Percentiles rank a stretch among this genome's conserved stretches.
phyloP scores from a whole-genome alignment of 2,329 filamentous ascomycete genomes.

The Didymella keratinophila region DNA sequence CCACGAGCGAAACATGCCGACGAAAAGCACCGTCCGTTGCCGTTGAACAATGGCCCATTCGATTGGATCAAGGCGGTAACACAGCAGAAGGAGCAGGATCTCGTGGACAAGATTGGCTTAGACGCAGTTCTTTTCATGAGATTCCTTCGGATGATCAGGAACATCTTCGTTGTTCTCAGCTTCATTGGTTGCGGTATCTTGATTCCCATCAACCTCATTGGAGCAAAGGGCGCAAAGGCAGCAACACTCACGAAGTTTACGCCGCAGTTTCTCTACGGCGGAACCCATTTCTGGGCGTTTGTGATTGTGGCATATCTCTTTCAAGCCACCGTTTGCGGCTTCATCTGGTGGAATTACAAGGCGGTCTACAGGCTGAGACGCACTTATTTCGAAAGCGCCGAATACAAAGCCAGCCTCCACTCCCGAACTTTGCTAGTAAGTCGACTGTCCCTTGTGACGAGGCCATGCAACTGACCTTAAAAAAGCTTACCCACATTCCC shows the following conservation, averaged over 20 bases:
- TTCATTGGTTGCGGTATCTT: slow-evolving; percentile 78
- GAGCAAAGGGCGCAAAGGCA: no score
- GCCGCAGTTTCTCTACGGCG: slow-evolving; percentile 63
- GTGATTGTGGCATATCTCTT: slow-evolving; percentile 69
- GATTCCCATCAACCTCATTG: slow-evolving; percentile 76
- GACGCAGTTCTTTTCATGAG: slow-evolving; percentile 91
- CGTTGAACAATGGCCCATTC: slow-evolving; percentile 83
- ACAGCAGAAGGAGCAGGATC: slow-evolving; percentile 75
- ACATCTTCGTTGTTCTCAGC: slow-evolving; percentile 80
- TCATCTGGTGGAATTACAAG: slow-evolving; percentile 89
- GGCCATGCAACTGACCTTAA: neutral
- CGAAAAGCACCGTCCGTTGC: slow-evolving; percentile 84
- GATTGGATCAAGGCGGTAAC: slow-evolving; percentile 83
- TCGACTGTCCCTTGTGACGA: neutral
- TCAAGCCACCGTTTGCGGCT: slow-evolving; percentile 75
- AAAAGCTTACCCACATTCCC: slow-evolving; percentile 81
- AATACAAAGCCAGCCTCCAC: slow-evolving; percentile 88
- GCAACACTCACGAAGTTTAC: slow-evolving; percentile 61
- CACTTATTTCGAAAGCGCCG: slow-evolving; percentile 81
- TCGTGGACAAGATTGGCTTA: slow-evolving; percentile 85
- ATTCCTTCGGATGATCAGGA: slow-evolving; percentile 86
- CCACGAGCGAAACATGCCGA: slow-evolving; percentile 94
- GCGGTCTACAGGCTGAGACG: slow-evolving; percentile 74
- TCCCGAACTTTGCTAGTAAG: slow-evolving; percentile 67
- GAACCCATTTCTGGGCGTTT: slow-evolving; percentile 64